phyloP scores from a whole-genome alignment of 164 flowering plant species.

The Aristolochia contorta region DNA sequence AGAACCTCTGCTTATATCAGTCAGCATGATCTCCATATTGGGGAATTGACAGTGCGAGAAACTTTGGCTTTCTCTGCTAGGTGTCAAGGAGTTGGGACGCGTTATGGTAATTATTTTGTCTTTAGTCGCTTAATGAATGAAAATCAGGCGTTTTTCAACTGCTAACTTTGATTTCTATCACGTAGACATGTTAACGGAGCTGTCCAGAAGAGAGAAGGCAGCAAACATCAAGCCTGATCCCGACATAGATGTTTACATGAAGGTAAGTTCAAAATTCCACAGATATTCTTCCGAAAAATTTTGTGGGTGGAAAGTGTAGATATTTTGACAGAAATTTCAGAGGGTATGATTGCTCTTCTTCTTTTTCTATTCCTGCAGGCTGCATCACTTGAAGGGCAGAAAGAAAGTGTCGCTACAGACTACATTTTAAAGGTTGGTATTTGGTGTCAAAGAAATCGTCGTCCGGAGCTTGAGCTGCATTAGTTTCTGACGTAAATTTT shows the following conservation, averaged over 20 bases:
- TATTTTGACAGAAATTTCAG: neutral
- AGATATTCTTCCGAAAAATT: neutral
- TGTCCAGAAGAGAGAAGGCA: conserved; percentile 55
- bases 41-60: conserved; percentile 55
- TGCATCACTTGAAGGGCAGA: conserved; percentile 56
- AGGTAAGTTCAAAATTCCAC: conserved; percentile 24
- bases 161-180: neutral
- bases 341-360: neutral
- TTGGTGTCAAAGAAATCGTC: neutral
- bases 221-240: conserved; percentile 60
- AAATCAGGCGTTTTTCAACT: neutral
- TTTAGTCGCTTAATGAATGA: neutral
- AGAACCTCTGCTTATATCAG: conserved; percentile 57
- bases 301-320: neutral
- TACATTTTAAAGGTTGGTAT: conserved; percentile 53
- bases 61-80: conserved; percentile 51
- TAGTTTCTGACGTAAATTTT: neutral
- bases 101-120: conserved; percentile 25
- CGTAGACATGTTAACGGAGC: conserved; percentile 56
- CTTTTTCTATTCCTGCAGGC: conserved; percentile 27
- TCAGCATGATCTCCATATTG: conserved; percentile 53
- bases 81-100: conserved; percentile 56
- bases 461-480: neutral
- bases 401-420: conserved; percentile 60
- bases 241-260: conserved; percentile 64